Conservation (phyloP, 2,329 filamentous ascomycete genomes). For the Neophaeococcomyces aloes region DNA sequence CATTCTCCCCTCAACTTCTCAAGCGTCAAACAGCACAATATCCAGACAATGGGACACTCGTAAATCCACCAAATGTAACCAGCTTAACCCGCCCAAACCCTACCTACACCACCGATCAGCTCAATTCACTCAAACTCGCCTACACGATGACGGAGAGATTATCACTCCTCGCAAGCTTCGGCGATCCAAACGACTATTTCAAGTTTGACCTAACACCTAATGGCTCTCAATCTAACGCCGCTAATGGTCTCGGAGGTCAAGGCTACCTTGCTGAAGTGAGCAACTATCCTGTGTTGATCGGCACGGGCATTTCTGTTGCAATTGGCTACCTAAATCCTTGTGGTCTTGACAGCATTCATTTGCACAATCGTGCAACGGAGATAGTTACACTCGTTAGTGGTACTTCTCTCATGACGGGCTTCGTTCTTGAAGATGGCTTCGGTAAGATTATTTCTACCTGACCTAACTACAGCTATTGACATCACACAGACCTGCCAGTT, state of each 20-base stretch:
- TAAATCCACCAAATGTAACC: constrained; percentile 7
- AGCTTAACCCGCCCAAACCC: constrained; percentile 9
- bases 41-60: constrained; percentile 11
- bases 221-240: constrained; percentile 11
- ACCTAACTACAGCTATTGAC: background rate
- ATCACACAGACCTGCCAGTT: constrained; percentile 27
- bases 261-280: constrained; percentile 40
- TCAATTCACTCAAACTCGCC: constrained; percentile 35
- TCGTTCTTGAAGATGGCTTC: constrained; percentile 40
- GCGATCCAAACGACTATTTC: constrained; percentile 12
- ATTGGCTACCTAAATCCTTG: constrained; percentile 43
- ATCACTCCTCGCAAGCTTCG: constrained; percentile 7
- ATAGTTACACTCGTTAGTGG: constrained; percentile 44
- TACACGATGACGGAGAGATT: constrained; percentile 9
- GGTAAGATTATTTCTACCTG: constrained; percentile 2
- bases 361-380: constrained; percentile 45
- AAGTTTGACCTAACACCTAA: constrained; percentile 11
- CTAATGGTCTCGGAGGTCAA: constrained; percentile 11
- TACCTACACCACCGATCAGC: constrained; percentile 5
- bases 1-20: constrained; percentile 5
- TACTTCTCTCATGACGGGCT: constrained; percentile 38
- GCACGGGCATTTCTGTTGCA: constrained; percentile 42
- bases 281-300: constrained; percentile 47
- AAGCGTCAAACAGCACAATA: constrained; percentile 9
- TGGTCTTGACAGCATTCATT: constrained; percentile 48